These are phyloP conservation scores for Leishmania arabica DNA, from an alignment of 208 protist species.

Conservation along the genomic window DNA sequence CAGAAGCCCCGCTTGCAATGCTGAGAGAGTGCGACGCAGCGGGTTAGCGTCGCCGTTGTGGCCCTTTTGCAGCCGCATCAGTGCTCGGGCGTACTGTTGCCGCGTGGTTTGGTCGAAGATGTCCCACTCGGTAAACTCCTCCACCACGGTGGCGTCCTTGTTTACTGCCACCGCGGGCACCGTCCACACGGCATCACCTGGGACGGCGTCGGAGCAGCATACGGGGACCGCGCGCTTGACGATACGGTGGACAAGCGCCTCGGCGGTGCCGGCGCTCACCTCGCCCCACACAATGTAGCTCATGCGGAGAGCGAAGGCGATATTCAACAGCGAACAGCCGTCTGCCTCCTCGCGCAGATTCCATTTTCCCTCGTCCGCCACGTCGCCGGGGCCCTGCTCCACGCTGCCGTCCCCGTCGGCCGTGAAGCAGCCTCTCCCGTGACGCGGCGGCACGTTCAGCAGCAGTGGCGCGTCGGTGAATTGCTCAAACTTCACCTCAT, in stretches of 20 bases:
- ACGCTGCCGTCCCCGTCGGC: slow-evolving; percentile 3
- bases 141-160: not conserved
- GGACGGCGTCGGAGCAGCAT: slow-evolving; percentile 6
- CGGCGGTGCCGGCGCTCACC: slow-evolving; percentile 16
- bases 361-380: slow-evolving; percentile 35
- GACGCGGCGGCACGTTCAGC: slow-evolving; percentile 39
- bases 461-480: slow-evolving; percentile 76
- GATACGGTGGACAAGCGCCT: slow-evolving; percentile 14
- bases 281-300: slow-evolving; percentile 81
- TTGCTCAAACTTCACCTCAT: slow-evolving; percentile 73
- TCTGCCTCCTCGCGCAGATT: slow-evolving; percentile 75
- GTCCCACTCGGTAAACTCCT: slow-evolving; percentile 25
- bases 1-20: not conserved
- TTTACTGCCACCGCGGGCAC: not conserved
- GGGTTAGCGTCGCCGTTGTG: slow-evolving; percentile 32
- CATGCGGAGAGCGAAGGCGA: slow-evolving; percentile 75
- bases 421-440: not conserved
- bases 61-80: slow-evolving; percentile 11
- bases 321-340: slow-evolving; percentile 68
- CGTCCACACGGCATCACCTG: not conserved
- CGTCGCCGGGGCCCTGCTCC: not conserved
- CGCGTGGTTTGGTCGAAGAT: slow-evolving; percentile 18
- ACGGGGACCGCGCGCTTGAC: slow-evolving; percentile 16
- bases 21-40: slow-evolving; percentile 22
- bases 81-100: slow-evolving; percentile 13